phyloP scores from a whole-genome alignment of 2,329 filamentous ascomycete genomes.

The Nothophoma quercina region DNA sequence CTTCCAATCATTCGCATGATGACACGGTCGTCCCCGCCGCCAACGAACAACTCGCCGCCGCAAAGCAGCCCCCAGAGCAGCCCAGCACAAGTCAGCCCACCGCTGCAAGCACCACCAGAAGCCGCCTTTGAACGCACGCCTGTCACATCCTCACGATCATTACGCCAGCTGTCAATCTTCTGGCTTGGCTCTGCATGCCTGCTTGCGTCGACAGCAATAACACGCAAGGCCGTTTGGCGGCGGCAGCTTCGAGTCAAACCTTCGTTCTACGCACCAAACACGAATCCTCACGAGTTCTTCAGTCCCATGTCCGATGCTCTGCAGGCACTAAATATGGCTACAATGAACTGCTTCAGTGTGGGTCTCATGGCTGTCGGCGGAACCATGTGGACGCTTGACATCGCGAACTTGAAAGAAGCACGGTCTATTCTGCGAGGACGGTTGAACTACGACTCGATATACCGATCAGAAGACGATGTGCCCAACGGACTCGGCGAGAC shows the following conservation, averaged over 20 bases:
- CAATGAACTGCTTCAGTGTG: conserved; percentile 81
- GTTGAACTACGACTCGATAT: conserved; percentile 62
- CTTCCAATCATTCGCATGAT: conserved; percentile 33
- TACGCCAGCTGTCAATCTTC: conserved; percentile 73
- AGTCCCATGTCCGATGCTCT: conserved; percentile 76
- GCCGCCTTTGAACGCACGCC: conserved; percentile 39
- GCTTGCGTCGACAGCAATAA: conserved; percentile 71
- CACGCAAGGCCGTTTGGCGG: conserved; percentile 68
- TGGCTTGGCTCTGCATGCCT: conserved; percentile 79
- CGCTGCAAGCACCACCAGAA: conserved; percentile 25
- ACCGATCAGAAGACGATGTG: conserved; percentile 52
- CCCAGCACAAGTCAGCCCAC: conserved; percentile 2
- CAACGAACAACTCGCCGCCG: conserved; percentile 20
- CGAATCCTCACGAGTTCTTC: conserved; percentile 55
- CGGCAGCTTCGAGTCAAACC: conserved; percentile 70
- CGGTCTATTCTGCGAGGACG: conserved; percentile 64
- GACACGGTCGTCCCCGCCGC: conserved; percentile 30
- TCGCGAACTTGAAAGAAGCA: conserved; percentile 64
- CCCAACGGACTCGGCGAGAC: conserved; percentile 36
- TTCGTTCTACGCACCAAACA: conserved; percentile 73
- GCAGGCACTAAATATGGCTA: conserved; percentile 85
- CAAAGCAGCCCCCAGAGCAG: conserved; percentile 12
- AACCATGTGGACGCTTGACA: conserved; percentile 77
- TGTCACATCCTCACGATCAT: conserved; percentile 58
- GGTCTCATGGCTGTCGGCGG: conserved; percentile 78